Conservation (phyloP, 2,329 filamentous ascomycete genomes). For the Botrytis byssoidea region DNA sequence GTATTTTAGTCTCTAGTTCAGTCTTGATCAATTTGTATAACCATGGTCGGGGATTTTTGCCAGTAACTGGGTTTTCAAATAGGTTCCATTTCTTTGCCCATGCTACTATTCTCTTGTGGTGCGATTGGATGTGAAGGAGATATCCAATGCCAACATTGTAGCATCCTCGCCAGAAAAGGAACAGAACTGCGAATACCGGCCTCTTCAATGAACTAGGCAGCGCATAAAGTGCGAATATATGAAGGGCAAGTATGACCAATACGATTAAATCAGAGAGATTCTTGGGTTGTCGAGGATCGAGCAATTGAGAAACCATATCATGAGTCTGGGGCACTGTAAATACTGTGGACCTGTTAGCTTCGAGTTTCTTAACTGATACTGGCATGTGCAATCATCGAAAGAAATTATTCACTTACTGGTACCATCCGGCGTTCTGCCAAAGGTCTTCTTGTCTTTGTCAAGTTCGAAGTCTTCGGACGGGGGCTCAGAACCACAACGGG, state of each 20-base stretch:
- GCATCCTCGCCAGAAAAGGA: slow-evolving; percentile 85
- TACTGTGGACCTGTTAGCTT: slow-evolving; percentile 52
- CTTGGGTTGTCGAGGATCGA: slow-evolving; percentile 93
- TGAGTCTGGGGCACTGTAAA: slow-evolving; percentile 95
- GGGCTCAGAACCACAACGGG: slow-evolving; percentile 22
- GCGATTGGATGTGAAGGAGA: slow-evolving; percentile 84
- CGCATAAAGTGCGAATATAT: slow-evolving; percentile 71
- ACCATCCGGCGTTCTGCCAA: slow-evolving; percentile 86
- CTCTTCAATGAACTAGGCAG: slow-evolving; percentile 69
- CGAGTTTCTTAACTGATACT: background rate
- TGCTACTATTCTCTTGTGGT: slow-evolving; percentile 78
- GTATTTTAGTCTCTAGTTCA: slow-evolving; percentile 93
- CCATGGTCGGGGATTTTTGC: slow-evolving; percentile 77
- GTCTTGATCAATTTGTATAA: slow-evolving; percentile 81
- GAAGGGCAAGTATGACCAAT: slow-evolving; percentile 70
- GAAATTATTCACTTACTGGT: slow-evolving; percentile 62
- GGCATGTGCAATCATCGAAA: background rate
- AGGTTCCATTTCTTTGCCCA: slow-evolving; percentile 86
- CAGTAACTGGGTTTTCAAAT: slow-evolving; percentile 80
- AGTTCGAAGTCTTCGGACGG: slow-evolving; percentile 34
- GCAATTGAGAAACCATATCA: slow-evolving; percentile 97
- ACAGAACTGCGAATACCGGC: slow-evolving; percentile 77
- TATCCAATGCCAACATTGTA: slow-evolving; percentile 96
- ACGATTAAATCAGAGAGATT: slow-evolving; percentile 85
- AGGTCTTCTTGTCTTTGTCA: slow-evolving; percentile 69